phyloP scores from a whole-genome alignment of 768 basidiomycete species.

The Boletus barrowsii region DNA sequence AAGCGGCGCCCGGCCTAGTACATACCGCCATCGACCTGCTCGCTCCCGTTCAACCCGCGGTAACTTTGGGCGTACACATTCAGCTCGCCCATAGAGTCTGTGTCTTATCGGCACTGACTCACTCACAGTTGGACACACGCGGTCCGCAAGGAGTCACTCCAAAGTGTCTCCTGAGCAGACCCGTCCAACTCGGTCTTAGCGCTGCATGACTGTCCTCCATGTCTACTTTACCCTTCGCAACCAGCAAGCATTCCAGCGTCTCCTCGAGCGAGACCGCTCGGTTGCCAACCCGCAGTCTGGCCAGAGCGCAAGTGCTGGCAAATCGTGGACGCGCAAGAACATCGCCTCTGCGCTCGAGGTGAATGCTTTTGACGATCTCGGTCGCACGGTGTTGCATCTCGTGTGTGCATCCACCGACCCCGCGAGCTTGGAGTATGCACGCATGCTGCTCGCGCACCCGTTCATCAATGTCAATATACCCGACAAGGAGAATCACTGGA shows the following conservation, averaged over 20 bases:
- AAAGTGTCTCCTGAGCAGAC: constrained; percentile 22
- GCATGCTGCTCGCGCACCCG: constrained; percentile 72
- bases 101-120: constrained; percentile 15
- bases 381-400: constrained; percentile 79
- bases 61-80: background rate
- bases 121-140: constrained; percentile 13
- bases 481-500: constrained; percentile 89
- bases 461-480: constrained; percentile 72
- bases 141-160: constrained; percentile 25
- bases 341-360: constrained; percentile 47
- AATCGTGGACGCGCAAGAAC: constrained; percentile 55
- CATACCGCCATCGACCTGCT: no score
- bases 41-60: background rate
- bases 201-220: constrained; percentile 80
- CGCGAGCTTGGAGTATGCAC: constrained; percentile 70
- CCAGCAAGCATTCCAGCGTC: constrained; percentile 73
- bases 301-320: constrained; percentile 47
- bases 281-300: constrained; percentile 24
- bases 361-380: constrained; percentile 69
- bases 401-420: constrained; percentile 64
- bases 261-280: constrained; percentile 53
- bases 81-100: background rate
- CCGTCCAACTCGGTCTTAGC: constrained; percentile 14
- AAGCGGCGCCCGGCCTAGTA: no score
- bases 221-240: constrained; percentile 66